Conservation (phyloP, 257 asterid genomes). For the Coffea canephora region DNA sequence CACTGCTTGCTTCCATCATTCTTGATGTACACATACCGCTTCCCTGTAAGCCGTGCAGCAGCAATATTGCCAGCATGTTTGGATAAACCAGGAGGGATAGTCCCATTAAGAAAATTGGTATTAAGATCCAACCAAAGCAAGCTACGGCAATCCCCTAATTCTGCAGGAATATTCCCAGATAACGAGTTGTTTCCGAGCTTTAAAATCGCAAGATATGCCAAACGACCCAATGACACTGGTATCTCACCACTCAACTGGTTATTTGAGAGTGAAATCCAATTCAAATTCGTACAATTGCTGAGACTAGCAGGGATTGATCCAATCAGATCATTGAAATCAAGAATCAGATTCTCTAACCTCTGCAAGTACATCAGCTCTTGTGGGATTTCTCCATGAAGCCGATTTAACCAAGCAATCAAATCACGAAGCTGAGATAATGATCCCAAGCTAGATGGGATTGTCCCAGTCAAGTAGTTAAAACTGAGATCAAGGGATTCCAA, state of each 20-base stretch:
- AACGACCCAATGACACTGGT: constrained; percentile 65
- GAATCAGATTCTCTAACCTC: constrained; percentile 79
- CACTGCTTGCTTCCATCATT: constrained; percentile 79
- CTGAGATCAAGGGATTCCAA: constrained; percentile 91
- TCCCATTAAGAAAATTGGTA: constrained; percentile 61
- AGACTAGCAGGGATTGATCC: constrained; percentile 74
- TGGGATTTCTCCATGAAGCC: constrained; percentile 79
- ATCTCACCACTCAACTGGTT: constrained; percentile 66
- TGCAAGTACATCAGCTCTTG: constrained; percentile 58
- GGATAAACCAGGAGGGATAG: constrained; percentile 65
- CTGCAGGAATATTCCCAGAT: constrained; percentile 69
- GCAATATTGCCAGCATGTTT: constrained; percentile 90
- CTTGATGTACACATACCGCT: constrained; percentile 62
- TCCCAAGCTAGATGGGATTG: constrained; percentile 68
- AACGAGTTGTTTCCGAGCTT: constrained; percentile 82
- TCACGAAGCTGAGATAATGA: constrained; percentile 55
- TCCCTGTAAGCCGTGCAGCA: constrained; percentile 55
- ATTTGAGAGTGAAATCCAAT: constrained; percentile 89
- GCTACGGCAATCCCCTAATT: constrained; percentile 82
- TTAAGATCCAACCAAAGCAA: constrained; percentile 93
- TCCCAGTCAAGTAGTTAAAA: constrained; percentile 63
- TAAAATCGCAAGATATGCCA: constrained; percentile 68
- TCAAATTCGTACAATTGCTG: constrained; percentile 76
- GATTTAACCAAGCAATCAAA: constrained; percentile 78
- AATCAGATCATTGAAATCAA: constrained; percentile 74